Percentiles rank a stretch among this genome's conserved stretches.
These are phyloP conservation scores for Neotropicomus parvogracilis DNA, from an alignment of 1,284 basidiomycete genomes.

Conservation along the genomic window DNA sequence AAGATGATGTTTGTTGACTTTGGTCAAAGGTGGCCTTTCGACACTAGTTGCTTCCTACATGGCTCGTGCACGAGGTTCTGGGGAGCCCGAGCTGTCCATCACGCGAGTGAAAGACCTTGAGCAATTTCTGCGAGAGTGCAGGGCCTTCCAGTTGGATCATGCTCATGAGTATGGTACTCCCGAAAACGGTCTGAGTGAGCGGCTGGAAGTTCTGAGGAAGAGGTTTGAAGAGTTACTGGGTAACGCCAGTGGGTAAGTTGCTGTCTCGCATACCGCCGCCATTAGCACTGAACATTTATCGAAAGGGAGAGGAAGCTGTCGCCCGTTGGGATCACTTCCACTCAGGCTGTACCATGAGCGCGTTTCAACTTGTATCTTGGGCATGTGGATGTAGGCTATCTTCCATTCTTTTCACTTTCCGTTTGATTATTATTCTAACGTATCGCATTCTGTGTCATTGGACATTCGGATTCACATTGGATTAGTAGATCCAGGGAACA, in stretches of 20 bases:
- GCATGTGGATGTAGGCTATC: too few species aligned
- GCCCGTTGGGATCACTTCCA: slow-evolving; percentile 13
- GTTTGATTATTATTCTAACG: too few species aligned
- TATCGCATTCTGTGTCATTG: too few species aligned
- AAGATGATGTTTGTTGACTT: neutral
- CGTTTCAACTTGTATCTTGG: neutral
- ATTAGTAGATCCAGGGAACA: too few species aligned
- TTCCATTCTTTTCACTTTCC: too few species aligned
- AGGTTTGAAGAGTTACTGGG: slow-evolving; percentile 41
- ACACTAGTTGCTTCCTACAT: slow-evolving; percentile 69
- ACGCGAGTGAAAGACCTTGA: slow-evolving; percentile 55
- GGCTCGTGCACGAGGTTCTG: slow-evolving; percentile 61
- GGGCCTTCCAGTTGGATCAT: slow-evolving; percentile 54
- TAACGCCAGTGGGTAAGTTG: slow-evolving; percentile 30
- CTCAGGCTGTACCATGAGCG: neutral
- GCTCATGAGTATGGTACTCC: slow-evolving; percentile 37
- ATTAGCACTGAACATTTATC: slow-evolving; percentile 4
- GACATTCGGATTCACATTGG: too few species aligned
- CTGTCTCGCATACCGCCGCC: neutral
- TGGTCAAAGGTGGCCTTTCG: slow-evolving; percentile 47
- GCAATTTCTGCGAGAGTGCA: slow-evolving; percentile 57
- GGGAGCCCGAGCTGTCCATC: slow-evolving; percentile 60
- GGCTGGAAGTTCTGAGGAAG: slow-evolving; percentile 27
- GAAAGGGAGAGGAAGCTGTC: slow-evolving; percentile 23
- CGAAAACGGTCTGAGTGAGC: slow-evolving; percentile 9